A percentile compares a stretch with the other conserved stretches of the same genome.
Conservation (phyloP, 116 monocot genomes). For the Zostera marina region DNA sequence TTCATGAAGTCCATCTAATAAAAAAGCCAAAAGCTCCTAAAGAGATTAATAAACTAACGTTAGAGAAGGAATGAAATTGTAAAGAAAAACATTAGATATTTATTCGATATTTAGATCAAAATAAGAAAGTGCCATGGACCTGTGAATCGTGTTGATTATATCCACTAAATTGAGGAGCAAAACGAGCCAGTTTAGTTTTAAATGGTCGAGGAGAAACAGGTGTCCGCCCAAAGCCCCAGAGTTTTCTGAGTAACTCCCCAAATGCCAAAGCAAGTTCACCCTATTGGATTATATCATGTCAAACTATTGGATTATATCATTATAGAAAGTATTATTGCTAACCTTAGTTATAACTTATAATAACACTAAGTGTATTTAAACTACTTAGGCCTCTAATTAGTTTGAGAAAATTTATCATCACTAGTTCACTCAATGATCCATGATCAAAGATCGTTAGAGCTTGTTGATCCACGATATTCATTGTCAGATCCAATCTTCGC, state of each 20-base stretch:
- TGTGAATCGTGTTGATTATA: conserved; percentile 98
- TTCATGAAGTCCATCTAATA: conserved; percentile 97
- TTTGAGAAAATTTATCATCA: too few relatives aligned
- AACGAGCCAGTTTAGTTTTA: conserved; percentile 91
- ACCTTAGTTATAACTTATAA: not conserved
- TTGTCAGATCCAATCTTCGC: too few relatives aligned
- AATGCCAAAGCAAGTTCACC: conserved; percentile 98
- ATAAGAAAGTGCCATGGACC: conserved; percentile 23
- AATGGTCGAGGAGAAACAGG: conserved; percentile 93
- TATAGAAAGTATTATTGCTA: not conserved
- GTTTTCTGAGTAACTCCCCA: conserved; percentile 87
- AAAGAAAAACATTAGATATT: not conserved
- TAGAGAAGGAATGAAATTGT: not conserved
- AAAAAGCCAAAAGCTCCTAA: conserved; percentile 94
- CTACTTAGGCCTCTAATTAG: too few relatives aligned
- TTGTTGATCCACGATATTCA: too few relatives aligned
- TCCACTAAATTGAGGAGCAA: conserved; percentile 99
- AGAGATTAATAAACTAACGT: conserved; percentile 3
- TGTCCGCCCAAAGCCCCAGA: conserved; percentile 83
- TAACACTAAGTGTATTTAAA: too few relatives aligned
- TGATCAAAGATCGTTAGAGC: too few relatives aligned
- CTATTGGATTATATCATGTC: conserved; percentile 17
- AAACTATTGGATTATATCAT: not conserved
- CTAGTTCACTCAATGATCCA: too few relatives aligned
- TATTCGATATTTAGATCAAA: not conserved